Evolutionary conservation across 2,329 filamentous ascomycete genomes (phyloP).

Genomic region (Colletotrichum orbiculare): DNA sequence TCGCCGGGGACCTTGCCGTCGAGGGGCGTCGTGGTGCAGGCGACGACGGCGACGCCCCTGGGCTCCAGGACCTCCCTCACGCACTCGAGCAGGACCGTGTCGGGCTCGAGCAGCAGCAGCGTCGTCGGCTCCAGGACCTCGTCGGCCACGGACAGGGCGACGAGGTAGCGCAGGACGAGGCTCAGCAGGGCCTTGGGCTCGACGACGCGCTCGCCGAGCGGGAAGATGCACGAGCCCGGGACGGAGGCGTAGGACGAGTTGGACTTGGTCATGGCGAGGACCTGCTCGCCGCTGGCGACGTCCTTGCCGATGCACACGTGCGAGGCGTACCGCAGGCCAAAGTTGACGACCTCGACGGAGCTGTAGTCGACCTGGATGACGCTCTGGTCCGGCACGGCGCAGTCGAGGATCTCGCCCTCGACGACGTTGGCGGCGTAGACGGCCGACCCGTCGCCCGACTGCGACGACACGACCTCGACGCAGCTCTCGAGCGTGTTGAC

Average conservation of each 20-base stretch:
- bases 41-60: constrained; percentile 33
- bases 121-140: constrained; percentile 19
- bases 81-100: constrained; percentile 43
- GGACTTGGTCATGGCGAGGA: constrained; percentile 44
- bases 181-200: constrained; percentile 40
- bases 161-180: constrained; percentile 40
- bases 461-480: constrained; percentile 43
- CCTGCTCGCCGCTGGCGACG: constrained; percentile 38
- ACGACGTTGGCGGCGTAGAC: constrained; percentile 39
- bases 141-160: constrained; percentile 37
- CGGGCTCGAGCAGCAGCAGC: constrained; percentile 49
- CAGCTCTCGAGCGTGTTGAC: constrained; percentile 47
- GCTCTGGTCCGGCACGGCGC: constrained; percentile 14
- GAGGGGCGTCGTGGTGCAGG: constrained; percentile 39
- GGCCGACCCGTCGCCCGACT: constrained; percentile 33
- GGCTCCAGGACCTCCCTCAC: constrained; percentile 38
- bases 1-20: constrained; percentile 13
- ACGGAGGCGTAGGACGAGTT: constrained; percentile 50
- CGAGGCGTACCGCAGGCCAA: constrained; percentile 37
- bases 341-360: constrained; percentile 44
- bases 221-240: constrained; percentile 35
- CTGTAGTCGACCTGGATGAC: constrained; percentile 51
- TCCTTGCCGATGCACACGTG: constrained; percentile 49
- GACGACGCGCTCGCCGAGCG: constrained; percentile 27
- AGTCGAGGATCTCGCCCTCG: constrained; percentile 35